Percentiles rank a stretch among this genome's conserved stretches.
phyloP scores from a whole-genome alignment of 1,139 yeast genomes.

The Lodderomyces orthopsilosis region DNA sequence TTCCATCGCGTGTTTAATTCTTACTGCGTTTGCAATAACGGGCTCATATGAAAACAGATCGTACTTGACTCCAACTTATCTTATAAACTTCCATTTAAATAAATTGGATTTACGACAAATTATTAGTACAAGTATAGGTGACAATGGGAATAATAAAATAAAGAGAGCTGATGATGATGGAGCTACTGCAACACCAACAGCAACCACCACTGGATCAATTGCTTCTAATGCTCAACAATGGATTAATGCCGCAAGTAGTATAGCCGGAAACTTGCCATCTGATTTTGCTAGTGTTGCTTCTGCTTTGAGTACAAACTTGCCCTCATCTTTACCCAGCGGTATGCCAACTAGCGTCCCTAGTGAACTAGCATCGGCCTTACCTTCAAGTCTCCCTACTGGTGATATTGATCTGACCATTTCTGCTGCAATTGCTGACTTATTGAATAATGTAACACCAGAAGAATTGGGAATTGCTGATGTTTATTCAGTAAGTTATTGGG shows the following conservation, averaged over 20 bases:
- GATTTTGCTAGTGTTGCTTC: constrained; percentile 8
- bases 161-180: constrained; percentile 4
- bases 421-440: constrained; percentile 14
- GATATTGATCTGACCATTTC: constrained; percentile 14
- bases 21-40: constrained; percentile 39
- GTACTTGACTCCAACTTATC: constrained; percentile 36
- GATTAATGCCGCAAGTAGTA: not conserved
- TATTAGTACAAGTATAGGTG: constrained; percentile 16
- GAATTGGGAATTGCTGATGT: constrained; percentile 56
- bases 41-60: constrained; percentile 39
- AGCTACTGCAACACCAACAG: constrained; percentile 2
- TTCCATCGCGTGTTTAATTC: constrained; percentile 33
- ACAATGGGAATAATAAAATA: not conserved
- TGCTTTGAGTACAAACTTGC: constrained; percentile 3
- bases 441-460: constrained; percentile 19
- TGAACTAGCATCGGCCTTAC: not conserved
- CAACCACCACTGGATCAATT: constrained; percentile 3
- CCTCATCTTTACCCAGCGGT: constrained; percentile 1
- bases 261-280: constrained; percentile 3
- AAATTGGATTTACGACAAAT: constrained; percentile 32
- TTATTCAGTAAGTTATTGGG: constrained; percentile 68
- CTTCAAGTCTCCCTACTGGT: constrained; percentile 6
- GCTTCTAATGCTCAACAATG: constrained; percentile 2
- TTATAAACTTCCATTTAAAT: constrained; percentile 37
- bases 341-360: too few relatives aligned